Evolutionary conservation across 805 yeast genomes (phyloP).

Genomic region (Saturnispora hagleri): DNA sequence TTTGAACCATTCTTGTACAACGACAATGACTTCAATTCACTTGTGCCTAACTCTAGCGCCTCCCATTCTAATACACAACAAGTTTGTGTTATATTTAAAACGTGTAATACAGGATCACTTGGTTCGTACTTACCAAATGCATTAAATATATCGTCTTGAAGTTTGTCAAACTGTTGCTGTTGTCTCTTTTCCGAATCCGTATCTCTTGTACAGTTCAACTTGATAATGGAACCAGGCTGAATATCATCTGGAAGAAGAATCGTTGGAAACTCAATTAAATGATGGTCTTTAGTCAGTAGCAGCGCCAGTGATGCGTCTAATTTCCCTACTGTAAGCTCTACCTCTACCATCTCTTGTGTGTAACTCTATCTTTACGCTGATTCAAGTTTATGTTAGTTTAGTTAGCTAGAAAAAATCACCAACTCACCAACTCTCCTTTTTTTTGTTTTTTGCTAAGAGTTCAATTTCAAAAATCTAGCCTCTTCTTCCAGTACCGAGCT

Average conservation of each 20-base stretch:
- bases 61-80: constrained; percentile 96
- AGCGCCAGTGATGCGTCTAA: constrained; percentile 91
- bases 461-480: neutral
- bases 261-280: constrained; percentile 94
- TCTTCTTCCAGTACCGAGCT: neutral
- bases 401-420: neutral
- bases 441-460: neutral
- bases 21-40: constrained; percentile 65
- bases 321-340: constrained; percentile 89
- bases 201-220: constrained; percentile 76
- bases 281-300: constrained; percentile 79
- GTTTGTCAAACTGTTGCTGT: constrained; percentile 42
- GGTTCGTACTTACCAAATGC: constrained; percentile 73
- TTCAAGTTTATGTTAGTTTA: neutral
- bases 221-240: constrained; percentile 84
- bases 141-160: constrained; percentile 66
- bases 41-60: constrained; percentile 70
- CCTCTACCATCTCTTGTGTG: constrained; percentile 45
- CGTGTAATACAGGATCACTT: constrained; percentile 53
- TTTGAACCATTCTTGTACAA: constrained; percentile 67
- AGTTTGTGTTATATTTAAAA: constrained; percentile 83
- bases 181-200: constrained; percentile 54
- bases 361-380: neutral
- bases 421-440: neutral
- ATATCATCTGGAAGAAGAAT: constrained; percentile 84